Evolutionary conservation across 139 green algal genomes (phyloP).

Genomic region (Zygnema cylindricum): DNA sequence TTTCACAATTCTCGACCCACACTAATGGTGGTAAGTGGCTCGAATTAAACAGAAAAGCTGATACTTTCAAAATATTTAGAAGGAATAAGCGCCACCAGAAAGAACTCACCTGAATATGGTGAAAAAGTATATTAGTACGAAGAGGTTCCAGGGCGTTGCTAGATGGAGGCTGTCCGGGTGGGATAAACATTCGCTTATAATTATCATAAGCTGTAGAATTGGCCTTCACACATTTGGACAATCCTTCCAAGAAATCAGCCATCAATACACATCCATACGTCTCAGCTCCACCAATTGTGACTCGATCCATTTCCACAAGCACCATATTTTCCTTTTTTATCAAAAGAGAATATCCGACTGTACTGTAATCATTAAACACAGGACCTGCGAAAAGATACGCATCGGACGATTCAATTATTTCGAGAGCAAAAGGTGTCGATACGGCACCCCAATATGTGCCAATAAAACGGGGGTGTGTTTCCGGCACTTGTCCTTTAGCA

Average conservation of each 20-base stretch:
- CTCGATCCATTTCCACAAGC: slow-evolving; percentile 61
- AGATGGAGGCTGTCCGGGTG: slow-evolving; percentile 23
- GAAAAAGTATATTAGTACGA: slow-evolving; percentile 69
- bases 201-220: slow-evolving; percentile 67
- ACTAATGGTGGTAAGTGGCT: no score
- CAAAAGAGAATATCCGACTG: slow-evolving; percentile 75
- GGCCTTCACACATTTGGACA: slow-evolving; percentile 62
- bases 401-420: slow-evolving; percentile 77
- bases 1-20: no score
- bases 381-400: slow-evolving; percentile 56
- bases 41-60: no score
- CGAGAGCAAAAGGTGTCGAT: slow-evolving; percentile 35
- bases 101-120: slow-evolving; percentile 76
- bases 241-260: slow-evolving; percentile 68
- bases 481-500: slow-evolving; percentile 80
- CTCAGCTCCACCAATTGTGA: slow-evolving; percentile 67
- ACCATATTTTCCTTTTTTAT: slow-evolving; percentile 71
- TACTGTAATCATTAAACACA: slow-evolving; percentile 80
- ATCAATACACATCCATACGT: slow-evolving; percentile 79
- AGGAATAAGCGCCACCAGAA: no score
- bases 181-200: slow-evolving; percentile 71
- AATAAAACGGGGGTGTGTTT: slow-evolving; percentile 75
- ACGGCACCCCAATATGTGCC: slow-evolving; percentile 76
- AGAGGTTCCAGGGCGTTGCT: slow-evolving; percentile 41
- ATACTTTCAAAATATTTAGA: no score